These are phyloP conservation scores for Elaeagnus macrophylla DNA, from an alignment of 306 rosid species.

Conservation along the genomic window DNA sequence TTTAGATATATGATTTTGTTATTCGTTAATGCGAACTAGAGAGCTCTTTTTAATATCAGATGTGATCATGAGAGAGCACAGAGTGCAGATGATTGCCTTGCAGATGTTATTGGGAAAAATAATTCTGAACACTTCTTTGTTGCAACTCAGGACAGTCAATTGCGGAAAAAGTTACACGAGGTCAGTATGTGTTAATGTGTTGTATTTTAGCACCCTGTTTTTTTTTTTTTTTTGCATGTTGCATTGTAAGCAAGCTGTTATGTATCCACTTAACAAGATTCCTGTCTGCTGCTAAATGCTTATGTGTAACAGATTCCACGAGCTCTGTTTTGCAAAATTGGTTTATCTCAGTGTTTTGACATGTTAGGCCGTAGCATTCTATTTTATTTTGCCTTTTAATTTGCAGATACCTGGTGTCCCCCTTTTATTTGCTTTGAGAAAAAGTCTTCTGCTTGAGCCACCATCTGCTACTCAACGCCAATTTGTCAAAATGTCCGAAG, in stretches of 20 bases:
- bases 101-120: conserved; percentile 53
- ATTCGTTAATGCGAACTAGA: conserved; percentile 10
- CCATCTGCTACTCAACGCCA: conserved; percentile 50
- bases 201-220: neutral
- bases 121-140: conserved; percentile 77
- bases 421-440: conserved; percentile 55
- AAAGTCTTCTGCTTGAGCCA: conserved; percentile 58
- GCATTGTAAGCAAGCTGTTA: no score
- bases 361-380: neutral
- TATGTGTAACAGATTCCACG: no score
- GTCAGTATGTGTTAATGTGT: conserved; percentile 18
- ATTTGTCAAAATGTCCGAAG: conserved; percentile 51
- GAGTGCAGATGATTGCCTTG: conserved; percentile 52
- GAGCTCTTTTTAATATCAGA: conserved; percentile 23
- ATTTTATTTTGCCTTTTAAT: neutral
- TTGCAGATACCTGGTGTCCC: conserved; percentile 81
- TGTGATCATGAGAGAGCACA: conserved; percentile 55
- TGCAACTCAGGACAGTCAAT: conserved; percentile 60
- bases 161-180: conserved; percentile 53
- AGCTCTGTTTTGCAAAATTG: no score
- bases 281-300: no score
- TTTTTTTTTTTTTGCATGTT: no score
- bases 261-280: no score
- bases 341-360: no score
- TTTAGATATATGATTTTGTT: neutral